Evolutionary conservation across 148 eudicot species (phyloP).

Genomic region (Fallopia convolvulus): DNA sequence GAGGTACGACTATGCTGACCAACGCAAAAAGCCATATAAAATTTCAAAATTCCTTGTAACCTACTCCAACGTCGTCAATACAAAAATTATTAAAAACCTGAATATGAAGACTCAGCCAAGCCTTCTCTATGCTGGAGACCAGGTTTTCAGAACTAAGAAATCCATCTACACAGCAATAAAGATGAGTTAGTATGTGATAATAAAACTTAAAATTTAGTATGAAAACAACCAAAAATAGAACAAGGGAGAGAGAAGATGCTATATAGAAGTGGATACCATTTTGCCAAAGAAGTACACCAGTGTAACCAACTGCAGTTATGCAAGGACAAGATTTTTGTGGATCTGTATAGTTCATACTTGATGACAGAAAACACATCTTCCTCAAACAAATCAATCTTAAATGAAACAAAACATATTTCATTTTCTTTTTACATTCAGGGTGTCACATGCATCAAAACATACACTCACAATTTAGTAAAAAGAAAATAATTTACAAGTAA

Average conservation of each 20-base stretch:
- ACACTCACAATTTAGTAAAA: background rate
- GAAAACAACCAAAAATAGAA: background rate
- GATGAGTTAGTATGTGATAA: background rate
- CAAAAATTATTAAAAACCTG: constrained; percentile 25
- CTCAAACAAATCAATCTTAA: background rate
- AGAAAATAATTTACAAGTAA: background rate
- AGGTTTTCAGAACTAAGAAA: constrained; percentile 41
- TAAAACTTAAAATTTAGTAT: background rate
- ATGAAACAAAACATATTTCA: background rate
- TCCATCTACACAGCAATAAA: constrained; percentile 28
- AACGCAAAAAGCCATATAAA: background rate
- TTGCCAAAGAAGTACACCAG: constrained; percentile 49
- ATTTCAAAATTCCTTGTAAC: background rate
- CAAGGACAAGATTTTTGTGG: constrained; percentile 45
- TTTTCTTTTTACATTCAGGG: background rate
- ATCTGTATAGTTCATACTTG: constrained; percentile 24
- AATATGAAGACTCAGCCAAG: constrained; percentile 61
- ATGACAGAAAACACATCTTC: constrained; percentile 25
- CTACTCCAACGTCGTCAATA: background rate
- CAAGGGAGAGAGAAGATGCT: background rate
- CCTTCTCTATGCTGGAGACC: constrained; percentile 45
- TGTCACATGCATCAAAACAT: background rate
- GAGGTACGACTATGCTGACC: background rate
- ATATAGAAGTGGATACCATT: constrained; percentile 25
- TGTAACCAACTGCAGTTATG: constrained; percentile 52